Conservation (phyloP, 2,329 filamentous ascomycete genomes). For the Zymoseptoria ardabiliae region DNA sequence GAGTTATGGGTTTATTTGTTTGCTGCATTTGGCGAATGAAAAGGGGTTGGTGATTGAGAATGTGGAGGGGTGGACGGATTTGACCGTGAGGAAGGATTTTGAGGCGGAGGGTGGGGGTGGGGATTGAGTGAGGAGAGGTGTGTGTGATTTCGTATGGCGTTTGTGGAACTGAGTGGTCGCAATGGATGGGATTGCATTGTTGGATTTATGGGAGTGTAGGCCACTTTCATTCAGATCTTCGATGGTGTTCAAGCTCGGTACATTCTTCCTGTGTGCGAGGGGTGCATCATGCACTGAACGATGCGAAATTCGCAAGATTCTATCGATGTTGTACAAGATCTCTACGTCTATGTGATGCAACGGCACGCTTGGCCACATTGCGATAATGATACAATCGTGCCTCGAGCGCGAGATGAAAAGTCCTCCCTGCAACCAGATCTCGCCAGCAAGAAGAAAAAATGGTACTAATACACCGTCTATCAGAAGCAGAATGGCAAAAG, state of each 20-base stretch:
- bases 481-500: neutral
- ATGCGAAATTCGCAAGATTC: too few relatives aligned
- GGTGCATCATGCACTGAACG: too few relatives aligned
- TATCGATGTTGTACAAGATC: neutral
- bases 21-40: slow-evolving; percentile 87
- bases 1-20: slow-evolving; percentile 83
- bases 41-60: slow-evolving; percentile 75
- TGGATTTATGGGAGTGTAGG: neutral
- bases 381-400: too few relatives aligned
- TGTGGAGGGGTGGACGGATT: slow-evolving; percentile 43
- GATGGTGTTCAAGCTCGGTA: too few relatives aligned
- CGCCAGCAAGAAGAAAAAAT: neutral
- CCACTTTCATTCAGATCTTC: too few relatives aligned
- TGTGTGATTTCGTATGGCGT: neutral
- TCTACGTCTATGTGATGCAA: neutral
- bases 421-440: neutral
- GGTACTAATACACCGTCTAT: neutral
- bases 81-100: slow-evolving; percentile 42
- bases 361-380: neutral
- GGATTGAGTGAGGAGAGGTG: neutral
- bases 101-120: slow-evolving; percentile 20
- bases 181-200: neutral
- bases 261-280: too few relatives aligned
- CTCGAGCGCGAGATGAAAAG: neutral
- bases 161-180: neutral